Base-by-base conservation (phyloP, 2,329 filamentous ascomycete species). In the Graphilbum fragrans region DNA sequence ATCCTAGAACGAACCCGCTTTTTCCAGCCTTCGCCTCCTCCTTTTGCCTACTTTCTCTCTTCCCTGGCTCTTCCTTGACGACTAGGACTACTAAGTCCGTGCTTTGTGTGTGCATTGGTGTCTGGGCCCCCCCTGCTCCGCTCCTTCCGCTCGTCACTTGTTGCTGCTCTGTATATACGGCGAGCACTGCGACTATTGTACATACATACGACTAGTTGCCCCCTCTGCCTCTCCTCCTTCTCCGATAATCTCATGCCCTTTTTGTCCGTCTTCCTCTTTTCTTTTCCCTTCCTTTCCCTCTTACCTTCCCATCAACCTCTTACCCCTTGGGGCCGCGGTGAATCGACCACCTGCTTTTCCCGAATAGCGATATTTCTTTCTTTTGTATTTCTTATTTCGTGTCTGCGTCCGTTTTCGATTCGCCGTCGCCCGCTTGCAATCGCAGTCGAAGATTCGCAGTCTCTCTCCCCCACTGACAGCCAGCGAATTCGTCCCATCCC, bases 11-110 rank as follows among this genome's bases (percentile, higher is more conserved):
- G 19, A 22, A 16, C 20, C 34, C 34, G 34, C 34, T 22, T 36
- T 36, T 36, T 14, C 34, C 34, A 36, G 34, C 34, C 34, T 36
- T 36, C 34, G 34, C 34, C 34, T 36, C 34, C 34, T 36, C 19
- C n/a, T 37, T 37, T 20, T 11, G 3, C 36, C n/a, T 31, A 29
- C 37, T 31, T 19, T 38, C 27, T 18, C 12, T 23, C 23, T 36
- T 41, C 19, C 35, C 37, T 19, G 4, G 16, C n/a, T 29, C 25
- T 9, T 9, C 25, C 14, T n/a, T 17, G 31, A 33, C 31, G 31
- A 33, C 31, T 7, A 33, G 14, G n/a, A 7, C 4, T 9, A 35
- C 20, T 11, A 23, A 16, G 21, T 8, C 20, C 8, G 25, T 19
- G 12, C 9, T 23, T 21, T 18, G 36, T 22, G 5, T 17, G n/a